Percentiles rank a stretch among this genome's conserved stretches.
Conservation (phyloP, 192 early-diverging fungal genomes). For the Coemansia sp. region DNA sequence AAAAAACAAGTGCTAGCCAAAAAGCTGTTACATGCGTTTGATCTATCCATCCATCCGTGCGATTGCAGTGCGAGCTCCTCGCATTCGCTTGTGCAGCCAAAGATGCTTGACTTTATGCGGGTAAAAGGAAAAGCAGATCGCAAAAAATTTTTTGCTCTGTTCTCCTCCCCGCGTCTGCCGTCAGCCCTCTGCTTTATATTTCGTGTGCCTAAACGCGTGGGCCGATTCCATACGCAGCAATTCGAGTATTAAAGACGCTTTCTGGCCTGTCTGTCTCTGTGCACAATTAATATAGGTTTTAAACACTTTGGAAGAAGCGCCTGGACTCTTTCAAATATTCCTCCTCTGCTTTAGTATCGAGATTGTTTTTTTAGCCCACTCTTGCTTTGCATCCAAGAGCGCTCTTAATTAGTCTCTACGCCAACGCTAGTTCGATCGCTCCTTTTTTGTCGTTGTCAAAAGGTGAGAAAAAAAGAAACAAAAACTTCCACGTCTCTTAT, state of each 20-base stretch:
- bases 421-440: conserved; percentile 3
- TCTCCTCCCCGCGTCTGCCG: background rate
- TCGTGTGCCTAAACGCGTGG: background rate
- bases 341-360: background rate
- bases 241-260: background rate
- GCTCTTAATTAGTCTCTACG: background rate
- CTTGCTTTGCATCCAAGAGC: conserved; percentile 31
- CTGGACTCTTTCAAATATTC: conserved; percentile 3
- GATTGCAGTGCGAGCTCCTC: too few relatives aligned
- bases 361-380: conserved; percentile 4
- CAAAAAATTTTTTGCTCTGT: too few relatives aligned
- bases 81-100: too few relatives aligned
- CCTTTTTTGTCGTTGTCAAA: conserved; percentile 3
- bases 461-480: background rate
- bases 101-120: too few relatives aligned
- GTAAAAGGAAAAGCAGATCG: too few relatives aligned
- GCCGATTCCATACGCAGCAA: background rate
- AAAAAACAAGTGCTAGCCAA: too few relatives aligned
- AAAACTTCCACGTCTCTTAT: conserved; percentile 11
- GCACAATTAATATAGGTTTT: background rate
- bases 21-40: too few relatives aligned
- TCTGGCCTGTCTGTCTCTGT: background rate
- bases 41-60: too few relatives aligned
- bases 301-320: background rate
- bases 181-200: background rate